Base-by-base conservation (phyloP, 257 asterid genomes). In the Apocynum venetum region DNA sequence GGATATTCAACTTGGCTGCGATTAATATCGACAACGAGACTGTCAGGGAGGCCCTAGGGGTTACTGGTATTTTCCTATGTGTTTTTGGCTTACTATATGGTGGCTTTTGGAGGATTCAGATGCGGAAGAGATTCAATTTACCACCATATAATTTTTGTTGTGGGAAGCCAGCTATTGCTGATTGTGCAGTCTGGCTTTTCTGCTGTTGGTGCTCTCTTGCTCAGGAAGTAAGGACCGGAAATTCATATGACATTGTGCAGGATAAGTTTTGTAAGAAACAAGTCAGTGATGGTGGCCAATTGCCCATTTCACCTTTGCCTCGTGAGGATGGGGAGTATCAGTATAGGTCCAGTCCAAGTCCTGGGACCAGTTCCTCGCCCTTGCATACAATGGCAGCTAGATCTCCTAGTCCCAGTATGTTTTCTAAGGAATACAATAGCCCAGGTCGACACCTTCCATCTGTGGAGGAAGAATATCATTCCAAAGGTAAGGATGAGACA, bases 21-120 rank as follows among this genome's bases (percentile, higher is more conserved):
- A 82, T 89, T 31, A 93, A 90, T 70, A 92, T 93, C 48, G 90
- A 92, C 72, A 86, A 87, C 17, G 98, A 89, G 81, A 80, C 84
- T 0, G 93, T 88, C 19, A 80, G 97, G 82, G 94, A 80, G 74
- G 91, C 86, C 3, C 76, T 93, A 35, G 94, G 97, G 7, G 71
- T 93, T 38, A 85, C 94, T 1, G 98, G 98, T 20, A 83, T 93
- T 75, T 92, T 90, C 76, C 91, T 93, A 3, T 93, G 97, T 52
- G 79, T 89, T 52, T 93, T 93, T 19, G 98, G 98, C 17, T 82
- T 93, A 74, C 92, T 93, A 7, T 93, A 93, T 12, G 98, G 98
- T 43, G 97, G 98, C 9, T 93, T 93, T 75, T 93, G 98, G 98
- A 89, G 98, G 79, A 93, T 92, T 85, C 98, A 90, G 84, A 92